Conservation (phyloP, 148 eudicot genomes). For the Rhododendron ovatum region DNA sequence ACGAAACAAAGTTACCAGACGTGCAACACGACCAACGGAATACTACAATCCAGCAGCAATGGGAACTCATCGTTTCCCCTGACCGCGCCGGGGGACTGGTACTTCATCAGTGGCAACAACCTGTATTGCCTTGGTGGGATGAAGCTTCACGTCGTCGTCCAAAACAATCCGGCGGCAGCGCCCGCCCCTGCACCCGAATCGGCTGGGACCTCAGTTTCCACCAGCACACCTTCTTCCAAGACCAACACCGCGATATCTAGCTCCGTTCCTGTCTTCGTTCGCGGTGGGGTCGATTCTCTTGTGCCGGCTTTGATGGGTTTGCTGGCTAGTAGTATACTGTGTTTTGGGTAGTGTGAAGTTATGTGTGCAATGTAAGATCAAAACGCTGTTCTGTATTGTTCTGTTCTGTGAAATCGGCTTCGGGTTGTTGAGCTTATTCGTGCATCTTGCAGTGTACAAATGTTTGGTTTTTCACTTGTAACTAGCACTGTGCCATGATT, state of each 20-base stretch:
- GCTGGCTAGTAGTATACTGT: neutral
- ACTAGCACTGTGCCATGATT: neutral
- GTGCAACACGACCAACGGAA: conserved; percentile 51
- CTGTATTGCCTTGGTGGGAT: conserved; percentile 73
- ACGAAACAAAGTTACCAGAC: conserved; percentile 38
- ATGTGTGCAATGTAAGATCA: neutral
- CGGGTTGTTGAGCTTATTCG: neutral
- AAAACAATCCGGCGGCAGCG: conserved; percentile 18
- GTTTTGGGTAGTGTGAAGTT: neutral
- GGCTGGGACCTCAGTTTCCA: neutral
- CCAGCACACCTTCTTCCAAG: conserved; percentile 31
- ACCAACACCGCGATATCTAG: conserved; percentile 24
- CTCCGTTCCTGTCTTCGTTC: conserved; percentile 16
- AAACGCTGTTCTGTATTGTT: neutral
- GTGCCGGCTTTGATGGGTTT: neutral
- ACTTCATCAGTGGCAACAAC: conserved; percentile 62
- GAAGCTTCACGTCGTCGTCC: conserved; percentile 61
- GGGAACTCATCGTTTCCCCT: conserved; percentile 63
- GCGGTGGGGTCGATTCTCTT: neutral
- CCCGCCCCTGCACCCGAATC: conserved; percentile 30
- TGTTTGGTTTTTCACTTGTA: neutral
- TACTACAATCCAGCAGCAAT: conserved; percentile 31
- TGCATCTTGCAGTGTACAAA: neutral
- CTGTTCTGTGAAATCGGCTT: neutral
- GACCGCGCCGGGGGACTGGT: conserved; percentile 54